Evolutionary conservation across 768 basidiomycete genomes (phyloP).

Genomic region (Heimioporus sp.): DNA sequence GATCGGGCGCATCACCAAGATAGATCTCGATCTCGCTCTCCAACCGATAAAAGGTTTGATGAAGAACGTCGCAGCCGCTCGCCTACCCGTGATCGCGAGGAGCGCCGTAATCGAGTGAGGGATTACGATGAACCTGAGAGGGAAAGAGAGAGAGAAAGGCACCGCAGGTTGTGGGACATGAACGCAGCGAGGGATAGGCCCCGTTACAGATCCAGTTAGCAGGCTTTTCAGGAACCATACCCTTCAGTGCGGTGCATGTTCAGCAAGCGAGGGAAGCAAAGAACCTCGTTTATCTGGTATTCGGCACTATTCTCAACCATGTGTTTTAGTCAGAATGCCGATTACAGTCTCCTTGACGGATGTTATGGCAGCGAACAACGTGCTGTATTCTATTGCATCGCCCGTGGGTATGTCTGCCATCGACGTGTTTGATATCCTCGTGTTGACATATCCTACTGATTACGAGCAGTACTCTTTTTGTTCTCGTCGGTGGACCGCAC

Average conservation of each 20-base stretch:
- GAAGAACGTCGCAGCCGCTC: slow-evolving; percentile 32
- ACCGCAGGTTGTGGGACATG: slow-evolving; percentile 53
- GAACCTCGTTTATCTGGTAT: background rate
- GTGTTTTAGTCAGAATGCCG: slow-evolving; percentile 9
- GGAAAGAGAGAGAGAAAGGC: slow-evolving; percentile 36
- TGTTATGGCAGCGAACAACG: slow-evolving; percentile 13
- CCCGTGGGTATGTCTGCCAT: slow-evolving; percentile 11
- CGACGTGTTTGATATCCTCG: slow-evolving; percentile 11
- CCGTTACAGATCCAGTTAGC: slow-evolving; percentile 21
- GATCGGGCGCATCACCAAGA: slow-evolving; percentile 21
- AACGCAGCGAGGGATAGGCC: slow-evolving; percentile 41
- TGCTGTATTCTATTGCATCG: slow-evolving; percentile 13
- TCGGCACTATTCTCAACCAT: slow-evolving; percentile 5
- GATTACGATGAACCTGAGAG: slow-evolving; percentile 29
- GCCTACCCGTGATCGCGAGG: slow-evolving; percentile 21
- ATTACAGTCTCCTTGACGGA: slow-evolving; percentile 4
- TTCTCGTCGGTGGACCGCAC: background rate
- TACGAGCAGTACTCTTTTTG: background rate
- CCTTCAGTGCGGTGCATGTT: slow-evolving; percentile 4
- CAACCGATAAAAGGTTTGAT: slow-evolving; percentile 15
- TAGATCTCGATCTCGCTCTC: slow-evolving; percentile 39
- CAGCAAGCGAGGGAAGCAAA: slow-evolving; percentile 1
- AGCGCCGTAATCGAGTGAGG: slow-evolving; percentile 14
- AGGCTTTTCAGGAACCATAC: slow-evolving; percentile 4
- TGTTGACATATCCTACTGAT: slow-evolving; percentile 3